Evolutionary conservation across 2,329 filamentous ascomycete genomes (phyloP).

Genomic region (Fusarium protoensiforme): DNA sequence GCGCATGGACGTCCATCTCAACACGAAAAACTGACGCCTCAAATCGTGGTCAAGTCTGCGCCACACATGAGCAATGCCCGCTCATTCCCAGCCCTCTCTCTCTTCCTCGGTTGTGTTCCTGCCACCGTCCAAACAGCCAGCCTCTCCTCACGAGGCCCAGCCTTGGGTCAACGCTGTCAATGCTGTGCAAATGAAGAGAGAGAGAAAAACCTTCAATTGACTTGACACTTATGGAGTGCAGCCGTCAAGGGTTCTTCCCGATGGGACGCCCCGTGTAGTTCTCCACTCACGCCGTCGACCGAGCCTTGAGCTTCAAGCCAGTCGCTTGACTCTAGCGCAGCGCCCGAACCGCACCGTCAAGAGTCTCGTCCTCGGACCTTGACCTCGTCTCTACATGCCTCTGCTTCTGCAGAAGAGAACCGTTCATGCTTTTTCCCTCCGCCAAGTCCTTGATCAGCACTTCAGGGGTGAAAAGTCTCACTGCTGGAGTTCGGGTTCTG

Average conservation of each 20-base stretch:
- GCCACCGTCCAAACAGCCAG: constrained; percentile 14
- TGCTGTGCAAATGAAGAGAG: no score
- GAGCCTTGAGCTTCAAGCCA: constrained; percentile 22
- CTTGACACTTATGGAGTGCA: constrained; percentile 41
- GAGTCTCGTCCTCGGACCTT: constrained; percentile 14
- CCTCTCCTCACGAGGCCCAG: constrained; percentile 4
- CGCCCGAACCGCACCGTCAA: constrained; percentile 21
- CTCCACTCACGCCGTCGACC: constrained; percentile 27
- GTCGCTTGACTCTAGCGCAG: constrained; percentile 28
- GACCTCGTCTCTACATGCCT: background rate
- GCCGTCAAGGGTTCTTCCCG: constrained; percentile 43
- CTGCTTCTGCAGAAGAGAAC: background rate
- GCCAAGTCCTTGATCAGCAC: constrained; percentile 22
- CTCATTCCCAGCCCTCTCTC: constrained; percentile 11
- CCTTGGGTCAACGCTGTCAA: constrained; percentile 16
- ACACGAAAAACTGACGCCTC: background rate
- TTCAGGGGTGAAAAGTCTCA: constrained; percentile 8
- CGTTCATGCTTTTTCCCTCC: constrained; percentile 16
- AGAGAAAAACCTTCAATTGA: constrained; percentile 20
- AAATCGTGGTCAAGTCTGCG: constrained; percentile 10
- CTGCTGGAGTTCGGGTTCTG: constrained; percentile 4
- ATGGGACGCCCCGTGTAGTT: constrained; percentile 39
- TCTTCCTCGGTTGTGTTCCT: constrained; percentile 5
- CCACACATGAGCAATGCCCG: constrained; percentile 27
- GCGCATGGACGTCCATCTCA: constrained; percentile 6